Evolutionary conservation across 1,284 basidiomycete genomes (phyloP).

Genomic region (Rhizoctonia solani): DNA sequence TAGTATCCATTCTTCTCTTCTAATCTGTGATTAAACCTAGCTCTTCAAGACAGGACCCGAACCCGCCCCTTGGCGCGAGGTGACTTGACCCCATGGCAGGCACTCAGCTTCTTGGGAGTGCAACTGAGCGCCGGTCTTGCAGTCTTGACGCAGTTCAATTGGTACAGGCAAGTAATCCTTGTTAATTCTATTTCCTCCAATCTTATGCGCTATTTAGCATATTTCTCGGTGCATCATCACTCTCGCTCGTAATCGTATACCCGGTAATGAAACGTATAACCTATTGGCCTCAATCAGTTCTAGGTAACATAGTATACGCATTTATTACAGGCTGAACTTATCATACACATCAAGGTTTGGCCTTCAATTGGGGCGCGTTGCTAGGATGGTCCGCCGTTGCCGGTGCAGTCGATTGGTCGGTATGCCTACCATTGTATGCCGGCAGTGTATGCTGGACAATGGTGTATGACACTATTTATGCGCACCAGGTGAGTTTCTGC

Average conservation of each 20-base stretch:
- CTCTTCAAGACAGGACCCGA: conserved; percentile 62
- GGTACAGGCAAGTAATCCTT: conserved; percentile 73
- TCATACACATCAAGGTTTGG: conserved; percentile 62
- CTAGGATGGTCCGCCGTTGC: conserved; percentile 96
- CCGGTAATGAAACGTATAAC: conserved; percentile 98
- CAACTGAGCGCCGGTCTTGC: conserved; percentile 88
- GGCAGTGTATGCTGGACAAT: conserved; percentile 93
- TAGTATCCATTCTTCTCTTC: conserved; percentile 47
- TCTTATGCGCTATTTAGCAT: conserved; percentile 60
- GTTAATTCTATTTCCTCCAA: conserved; percentile 12
- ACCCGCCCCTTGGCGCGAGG: conserved; percentile 77
- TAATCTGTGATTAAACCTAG: not conserved
- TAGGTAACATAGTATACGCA: conserved; percentile 59
- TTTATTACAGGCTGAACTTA: not conserved
- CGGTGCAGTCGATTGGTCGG: conserved; percentile 78
- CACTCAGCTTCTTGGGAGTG: conserved; percentile 78
- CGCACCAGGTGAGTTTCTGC: conserved; percentile 75
- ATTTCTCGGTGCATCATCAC: conserved; percentile 84
- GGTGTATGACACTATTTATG: conserved; percentile 97
- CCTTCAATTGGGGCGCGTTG: conserved; percentile 97
- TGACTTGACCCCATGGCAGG: conserved; percentile 76
- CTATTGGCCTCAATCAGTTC: conserved; percentile 93
- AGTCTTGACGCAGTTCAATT: conserved; percentile 89
- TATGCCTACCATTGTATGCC: conserved; percentile 87
- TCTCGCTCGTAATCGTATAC: conserved; percentile 87